These are phyloP conservation scores for Barnettozyma salicaria DNA, from an alignment of 805 yeast genomes.

Conservation along the genomic window DNA sequence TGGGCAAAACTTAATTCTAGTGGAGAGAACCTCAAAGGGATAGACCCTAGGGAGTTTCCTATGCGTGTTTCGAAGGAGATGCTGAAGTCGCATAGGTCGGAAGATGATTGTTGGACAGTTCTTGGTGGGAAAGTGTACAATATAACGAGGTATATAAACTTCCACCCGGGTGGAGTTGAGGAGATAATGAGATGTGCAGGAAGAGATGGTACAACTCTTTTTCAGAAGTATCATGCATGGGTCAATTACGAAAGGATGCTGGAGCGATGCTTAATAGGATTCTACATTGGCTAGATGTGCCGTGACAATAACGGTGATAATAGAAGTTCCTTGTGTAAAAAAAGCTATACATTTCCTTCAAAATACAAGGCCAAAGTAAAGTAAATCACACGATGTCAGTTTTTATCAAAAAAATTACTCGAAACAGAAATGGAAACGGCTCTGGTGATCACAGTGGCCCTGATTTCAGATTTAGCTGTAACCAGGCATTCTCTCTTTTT, in stretches of 20 bases:
- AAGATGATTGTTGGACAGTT: conserved; percentile 82
- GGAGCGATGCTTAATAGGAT: conserved; percentile 72
- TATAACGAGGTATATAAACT: conserved; percentile 73
- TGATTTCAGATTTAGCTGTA: neutral
- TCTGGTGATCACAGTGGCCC: neutral
- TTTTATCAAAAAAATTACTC: no score
- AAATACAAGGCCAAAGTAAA: neutral
- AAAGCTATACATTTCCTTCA: conserved; percentile 9
- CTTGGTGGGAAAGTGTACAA: conserved; percentile 79
- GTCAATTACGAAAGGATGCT: conserved; percentile 81
- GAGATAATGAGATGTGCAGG: conserved; percentile 80
- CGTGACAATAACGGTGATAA: neutral
- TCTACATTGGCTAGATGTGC: conserved; percentile 17
- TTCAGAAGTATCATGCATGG: conserved; percentile 71
- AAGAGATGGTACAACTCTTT: conserved; percentile 69
- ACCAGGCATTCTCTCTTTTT: neutral
- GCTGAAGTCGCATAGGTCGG: conserved; percentile 48
- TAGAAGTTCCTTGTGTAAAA: no score
- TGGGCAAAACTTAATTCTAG: conserved; percentile 63
- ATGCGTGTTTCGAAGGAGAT: conserved; percentile 51
- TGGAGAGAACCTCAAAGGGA: conserved; percentile 48
- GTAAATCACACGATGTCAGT: no score
- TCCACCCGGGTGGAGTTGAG: conserved; percentile 90
- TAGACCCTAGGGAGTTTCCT: conserved; percentile 48
- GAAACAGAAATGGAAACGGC: no score